Base-by-base conservation (phyloP, 345 rosid genomes). In the Gossypium arboreum region DNA sequence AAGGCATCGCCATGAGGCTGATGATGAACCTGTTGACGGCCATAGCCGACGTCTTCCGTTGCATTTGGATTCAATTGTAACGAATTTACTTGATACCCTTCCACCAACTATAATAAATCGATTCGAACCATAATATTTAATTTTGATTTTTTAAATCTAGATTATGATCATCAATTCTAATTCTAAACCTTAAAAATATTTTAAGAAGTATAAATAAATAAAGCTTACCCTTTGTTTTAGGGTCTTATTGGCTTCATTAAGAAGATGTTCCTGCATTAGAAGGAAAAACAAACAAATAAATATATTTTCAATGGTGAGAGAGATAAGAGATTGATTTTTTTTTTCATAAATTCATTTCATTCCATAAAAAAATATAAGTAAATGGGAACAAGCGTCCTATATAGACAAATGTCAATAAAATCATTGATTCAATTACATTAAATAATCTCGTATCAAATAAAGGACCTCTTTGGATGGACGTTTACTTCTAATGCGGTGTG, bases 141-240 rank as follows among this genome's bases (percentile, higher is more conserved):
- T 57, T 56, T 56, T 3, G 13, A 3, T 56, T 56, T 3, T 18
- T 56, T 10, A 57, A 34, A 5, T 34, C 1, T 5, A 34, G 41
- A 34, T 34, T 1, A 34, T 5, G 1, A 34, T 34, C 41, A 4
- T 4, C 41, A 5, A 34, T 34, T 34, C 41, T 4, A 34, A 34
- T 4, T 34, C 41, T 34, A 34, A 34, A 5, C 7, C 18, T 4
- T 13, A 27, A 60, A 60, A 34, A 34, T 34, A 34, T 34, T 34
- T 34, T 1, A 34, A 34, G 6, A 34, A 34, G 20, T 1, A 55
- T 17, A 61, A 9, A 51, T 47, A 22, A 65, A 5, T 34, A 9
- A 57, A 57, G 29, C 90, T 10, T 82, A 94, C 98, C 94, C 97
- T 90, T 80, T 92, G 90, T 78, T 90, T 91, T 81, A 94, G 80